A percentile compares a stretch with the other conserved stretches of the same genome.
Evolutionary conservation across 148 eudicot species (phyloP).

Genomic region (Amaranthus palmeri): DNA sequence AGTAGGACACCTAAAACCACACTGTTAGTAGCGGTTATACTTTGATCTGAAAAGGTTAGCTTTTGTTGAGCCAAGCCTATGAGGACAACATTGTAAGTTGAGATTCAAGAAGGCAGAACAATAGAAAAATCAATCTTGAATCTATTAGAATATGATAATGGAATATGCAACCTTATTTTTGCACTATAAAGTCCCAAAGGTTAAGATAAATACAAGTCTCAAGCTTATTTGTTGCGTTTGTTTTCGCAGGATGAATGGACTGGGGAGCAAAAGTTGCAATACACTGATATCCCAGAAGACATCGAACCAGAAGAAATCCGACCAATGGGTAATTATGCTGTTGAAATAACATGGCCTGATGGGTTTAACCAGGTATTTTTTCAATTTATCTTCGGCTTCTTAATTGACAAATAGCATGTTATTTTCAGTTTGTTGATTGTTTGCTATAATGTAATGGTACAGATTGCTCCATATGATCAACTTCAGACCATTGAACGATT

Average conservation of each 20-base stretch:
- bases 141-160: no score
- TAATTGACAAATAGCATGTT: neutral
- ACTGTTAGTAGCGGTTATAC: no score
- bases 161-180: no score
- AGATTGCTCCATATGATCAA: constrained; percentile 99
- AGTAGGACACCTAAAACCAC: no score
- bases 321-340: constrained; percentile 98
- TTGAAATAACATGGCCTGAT: constrained; percentile 95
- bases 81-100: no score
- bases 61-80: no score
- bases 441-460: constrained; percentile 26
- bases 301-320: constrained; percentile 96
- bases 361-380: constrained; percentile 89
- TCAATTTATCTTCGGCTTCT: neutral
- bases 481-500: constrained; percentile 86
- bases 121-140: no score
- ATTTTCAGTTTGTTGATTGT: neutral
- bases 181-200: no score
- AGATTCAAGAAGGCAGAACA: no score
- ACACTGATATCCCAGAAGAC: constrained; percentile 77
- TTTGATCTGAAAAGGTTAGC: no score
- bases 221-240: constrained; percentile 1
- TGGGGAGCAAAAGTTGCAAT: constrained; percentile 87
- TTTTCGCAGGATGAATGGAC: constrained; percentile 93
- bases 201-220: no score